Base-by-base conservation (phyloP, 208 protist genomes). In the Trichomonas tenax region DNA sequence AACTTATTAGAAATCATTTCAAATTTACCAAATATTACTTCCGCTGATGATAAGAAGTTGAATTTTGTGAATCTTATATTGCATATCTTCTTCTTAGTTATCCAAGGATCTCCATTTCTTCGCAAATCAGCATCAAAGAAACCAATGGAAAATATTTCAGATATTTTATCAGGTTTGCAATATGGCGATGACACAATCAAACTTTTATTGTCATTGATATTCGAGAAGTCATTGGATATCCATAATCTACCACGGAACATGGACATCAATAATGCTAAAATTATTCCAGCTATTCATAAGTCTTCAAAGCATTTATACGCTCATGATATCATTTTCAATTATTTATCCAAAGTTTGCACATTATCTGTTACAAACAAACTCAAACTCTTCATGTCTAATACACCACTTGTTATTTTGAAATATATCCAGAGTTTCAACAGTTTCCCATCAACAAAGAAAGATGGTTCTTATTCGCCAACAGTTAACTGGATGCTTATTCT, bases 311-410 rank as follows among this genome's bases (percentile, higher is more conserved):
- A 93, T 93, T 41, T 93, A 41, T 17, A 48, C 26, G 26, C 41
- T 38, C 86, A 93, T 51, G 14, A 41, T 26, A 51, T 44, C 6
- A 93, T 93, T 8, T 93, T 93, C n/a, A 34, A 38, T 10, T 93
- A 48, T 93, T 48, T 93, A 23, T 34, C 86, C 6, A 34, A 93
- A n/a, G 44, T 93, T 51, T 93, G 86, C 31, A 48, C 86, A 51
- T 44, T 41, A 51, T 93, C 86, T 38, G 86, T 93, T 8, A 93
- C 86, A 51, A 93, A 93, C 46, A 93, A 93, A 93, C n/a, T 93
- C 0, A 93, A 93, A 51, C 17, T 93, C 34, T 93, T 93, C n/a
- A 41, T 41, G 14, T 93, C 86, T 36, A 93, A 93, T 21, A 93
- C 45, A 23, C 86, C 86, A 15, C n/a, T 93, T 11, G 26, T 26